Conservation (phyloP, 495 filamentous ascomycete species). For the Podospora didyma region DNA sequence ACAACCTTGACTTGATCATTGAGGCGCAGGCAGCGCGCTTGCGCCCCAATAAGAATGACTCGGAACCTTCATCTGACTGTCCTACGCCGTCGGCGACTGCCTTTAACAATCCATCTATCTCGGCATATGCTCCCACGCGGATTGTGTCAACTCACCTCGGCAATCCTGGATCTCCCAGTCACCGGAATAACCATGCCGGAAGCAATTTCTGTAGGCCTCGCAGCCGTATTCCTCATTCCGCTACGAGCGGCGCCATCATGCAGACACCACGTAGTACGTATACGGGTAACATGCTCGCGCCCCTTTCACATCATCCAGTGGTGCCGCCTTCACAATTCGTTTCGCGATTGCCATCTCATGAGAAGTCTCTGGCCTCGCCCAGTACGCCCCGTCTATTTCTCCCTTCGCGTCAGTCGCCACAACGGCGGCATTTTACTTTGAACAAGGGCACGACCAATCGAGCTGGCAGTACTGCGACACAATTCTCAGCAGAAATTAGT, state of each 20-base stretch:
- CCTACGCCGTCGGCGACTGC: conserved; percentile 8
- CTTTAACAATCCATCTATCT: conserved; percentile 21
- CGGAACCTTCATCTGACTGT: not conserved
- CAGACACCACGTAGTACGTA: conserved; percentile 1
- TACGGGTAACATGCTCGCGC: not conserved
- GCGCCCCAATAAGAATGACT: conserved; percentile 2
- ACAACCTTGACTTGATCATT: conserved; percentile 26
- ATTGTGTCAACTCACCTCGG: not conserved
- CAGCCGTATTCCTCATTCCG: conserved; percentile 19
- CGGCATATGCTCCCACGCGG: conserved; percentile 13
- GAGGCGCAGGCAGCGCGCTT: conserved; percentile 15
- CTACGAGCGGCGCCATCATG: conserved; percentile 25
- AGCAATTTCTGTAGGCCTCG: not conserved
- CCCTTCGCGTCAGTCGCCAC: too few species aligned
- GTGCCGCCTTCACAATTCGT: not conserved
- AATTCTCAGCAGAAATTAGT: not conserved
- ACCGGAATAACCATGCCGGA: not conserved
- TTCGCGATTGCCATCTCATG: not conserved
- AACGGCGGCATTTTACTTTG: too few species aligned
- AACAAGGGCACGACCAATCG: too few species aligned
- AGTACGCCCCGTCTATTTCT: too few species aligned
- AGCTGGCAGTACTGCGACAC: too few species aligned
- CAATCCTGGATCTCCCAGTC: not conserved
- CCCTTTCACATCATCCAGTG: not conserved
- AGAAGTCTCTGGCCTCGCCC: too few species aligned